These are phyloP conservation scores for Medicago ruthenica DNA, from an alignment of 306 rosid genomes.

Conservation along the genomic window DNA sequence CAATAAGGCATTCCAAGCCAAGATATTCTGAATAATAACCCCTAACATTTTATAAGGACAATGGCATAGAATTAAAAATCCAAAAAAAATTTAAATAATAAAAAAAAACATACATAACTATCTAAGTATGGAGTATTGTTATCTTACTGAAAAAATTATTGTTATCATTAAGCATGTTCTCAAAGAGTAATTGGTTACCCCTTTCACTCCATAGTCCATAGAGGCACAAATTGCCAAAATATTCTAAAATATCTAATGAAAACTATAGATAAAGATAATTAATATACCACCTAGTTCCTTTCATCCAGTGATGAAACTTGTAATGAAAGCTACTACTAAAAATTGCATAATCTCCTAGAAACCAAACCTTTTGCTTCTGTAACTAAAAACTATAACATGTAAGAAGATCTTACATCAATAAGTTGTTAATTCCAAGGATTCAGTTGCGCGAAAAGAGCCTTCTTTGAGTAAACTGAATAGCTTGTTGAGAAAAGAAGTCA, in stretches of 20 bases:
- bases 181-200: no score
- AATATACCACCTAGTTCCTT: constrained; percentile 4
- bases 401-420: not conserved
- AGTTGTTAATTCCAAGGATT: not conserved
- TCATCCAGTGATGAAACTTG: not conserved
- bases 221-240: not conserved
- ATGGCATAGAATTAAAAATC: not conserved
- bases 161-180: no score
- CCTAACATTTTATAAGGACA: constrained; percentile 7
- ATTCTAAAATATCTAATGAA: not conserved
- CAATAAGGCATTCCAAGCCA: constrained; percentile 15
- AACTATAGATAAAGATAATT: not conserved
- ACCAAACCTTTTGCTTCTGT: constrained; percentile 10
- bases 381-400: not conserved
- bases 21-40: not conserved
- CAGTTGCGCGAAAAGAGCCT: not conserved
- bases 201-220: no score
- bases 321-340: not conserved
- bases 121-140: no score
- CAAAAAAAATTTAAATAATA: no score
- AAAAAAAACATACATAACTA: no score
- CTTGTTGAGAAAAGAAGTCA: no score
- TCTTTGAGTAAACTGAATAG: not conserved
- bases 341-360: constrained; percentile 22
- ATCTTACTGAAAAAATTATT: no score